Conservation (phyloP, 805 yeast species). For the Candida koratica region DNA sequence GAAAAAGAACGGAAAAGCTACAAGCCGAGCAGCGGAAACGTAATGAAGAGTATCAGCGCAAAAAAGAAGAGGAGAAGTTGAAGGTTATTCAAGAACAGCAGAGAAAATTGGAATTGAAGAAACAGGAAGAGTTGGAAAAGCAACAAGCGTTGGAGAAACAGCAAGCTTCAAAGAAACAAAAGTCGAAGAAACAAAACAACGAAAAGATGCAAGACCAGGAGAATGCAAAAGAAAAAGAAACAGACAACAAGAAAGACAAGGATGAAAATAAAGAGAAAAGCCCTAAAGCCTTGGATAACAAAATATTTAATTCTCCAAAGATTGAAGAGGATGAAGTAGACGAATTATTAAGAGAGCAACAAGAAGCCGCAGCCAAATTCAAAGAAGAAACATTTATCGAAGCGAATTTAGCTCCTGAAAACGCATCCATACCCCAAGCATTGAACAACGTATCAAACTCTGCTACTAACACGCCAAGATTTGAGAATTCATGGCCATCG, state of each 20-base stretch:
- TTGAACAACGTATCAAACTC: conserved; percentile 1
- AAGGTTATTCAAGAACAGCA: conserved; percentile 37
- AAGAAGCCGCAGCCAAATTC: conserved; percentile 7
- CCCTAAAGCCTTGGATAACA: background rate
- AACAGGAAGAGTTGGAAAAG: conserved; percentile 25
- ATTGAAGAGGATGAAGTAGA: conserved; percentile 12
- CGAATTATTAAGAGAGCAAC: conserved; percentile 9
- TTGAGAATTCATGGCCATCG: conserved; percentile 9
- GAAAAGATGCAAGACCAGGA: conserved; percentile 18
- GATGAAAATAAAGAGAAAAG: conserved; percentile 8
- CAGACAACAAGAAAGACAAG: conserved; percentile 21
- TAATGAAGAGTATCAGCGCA: conserved; percentile 36
- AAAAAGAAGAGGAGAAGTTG: conserved; percentile 48
- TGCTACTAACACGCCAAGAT: conserved; percentile 5
- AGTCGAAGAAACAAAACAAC: conserved; percentile 22
- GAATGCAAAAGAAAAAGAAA: conserved; percentile 23
- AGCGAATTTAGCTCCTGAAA: background rate
- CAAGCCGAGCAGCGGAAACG: conserved; percentile 36
- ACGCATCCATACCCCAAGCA: background rate
- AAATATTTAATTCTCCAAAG: background rate
- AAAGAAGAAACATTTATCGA: conserved; percentile 2
- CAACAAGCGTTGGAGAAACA: conserved; percentile 16
- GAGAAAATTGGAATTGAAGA: conserved; percentile 27
- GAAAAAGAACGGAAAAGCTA: conserved; percentile 30
- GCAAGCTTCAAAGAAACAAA: conserved; percentile 23